Evolutionary conservation across 768 basidiomycete genomes (phyloP), one percentile per base, ranked within the genome.

Genomic region (Russula foetens): DNA sequence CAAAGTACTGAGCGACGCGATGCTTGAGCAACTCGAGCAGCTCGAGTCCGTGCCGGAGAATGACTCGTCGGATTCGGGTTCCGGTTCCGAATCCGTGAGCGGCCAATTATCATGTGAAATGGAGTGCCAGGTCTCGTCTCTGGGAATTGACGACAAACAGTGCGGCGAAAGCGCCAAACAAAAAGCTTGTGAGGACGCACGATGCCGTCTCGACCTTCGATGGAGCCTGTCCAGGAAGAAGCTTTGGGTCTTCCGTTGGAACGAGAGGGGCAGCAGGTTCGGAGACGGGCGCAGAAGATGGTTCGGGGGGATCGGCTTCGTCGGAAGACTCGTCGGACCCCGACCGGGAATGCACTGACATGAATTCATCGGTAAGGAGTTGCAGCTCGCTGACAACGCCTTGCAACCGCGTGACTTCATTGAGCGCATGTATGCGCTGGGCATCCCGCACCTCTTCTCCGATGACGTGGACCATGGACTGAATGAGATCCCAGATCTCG

Each of bases 381-480:
- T 81, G 79, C 19, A 84, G 71, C 33, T 76, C 77, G 62, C 76
- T 74, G 46, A 85, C 78, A 24, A 81, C 77, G 15, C 72, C 73
- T 67, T 78, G 78, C 66, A 85, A 70, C 43, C 76, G 76, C 21
- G 69, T 71, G 12, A 81, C 76, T 64, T 85, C 81, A 54, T 74
- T 76, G n/a, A 74, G 64, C 21, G 67, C 72, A 62, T 71, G 75
- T 62, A 73, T 74, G 69, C 68, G 69, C 61, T 74, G 74, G 54
- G 79, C 77, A 67, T 79, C 81, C 51, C 78, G 76, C 53, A 88
- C 75, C 71, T 89, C 86, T 68, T 87, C 87, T 17, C 78, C 83
- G 31, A 90, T 72, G 39, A 85, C 78, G 59, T 79, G 74, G 35
- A 82, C 77, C 69, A 85, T 83, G 35, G 80, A 77, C 46, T 78